Percentiles rank a stretch among this genome's conserved stretches.
Evolutionary conservation across 768 basidiomycete species (phyloP).

Genomic region (Naematelia encephala): DNA sequence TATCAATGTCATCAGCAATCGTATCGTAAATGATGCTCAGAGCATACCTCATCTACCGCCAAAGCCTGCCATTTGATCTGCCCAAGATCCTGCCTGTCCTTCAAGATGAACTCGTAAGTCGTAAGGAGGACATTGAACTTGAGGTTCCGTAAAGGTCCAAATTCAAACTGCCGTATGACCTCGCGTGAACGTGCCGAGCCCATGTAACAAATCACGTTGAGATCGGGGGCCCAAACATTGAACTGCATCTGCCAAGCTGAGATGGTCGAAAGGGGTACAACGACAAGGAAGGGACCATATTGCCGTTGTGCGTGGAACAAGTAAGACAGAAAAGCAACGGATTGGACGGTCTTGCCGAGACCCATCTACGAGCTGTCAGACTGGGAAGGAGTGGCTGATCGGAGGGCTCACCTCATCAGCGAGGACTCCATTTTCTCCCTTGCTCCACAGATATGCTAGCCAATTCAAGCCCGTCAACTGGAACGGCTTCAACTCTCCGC

Average conservation of each 20-base stretch:
- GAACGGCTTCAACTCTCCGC: slow-evolving; percentile 91
- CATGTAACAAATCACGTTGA: slow-evolving; percentile 96
- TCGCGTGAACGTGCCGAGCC: slow-evolving; percentile 82
- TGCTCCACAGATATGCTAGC: slow-evolving; percentile 94
- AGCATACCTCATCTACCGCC: slow-evolving; percentile 85
- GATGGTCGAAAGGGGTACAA: slow-evolving; percentile 95
- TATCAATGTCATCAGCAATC: slow-evolving; percentile 4
- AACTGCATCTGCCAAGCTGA: slow-evolving; percentile 98
- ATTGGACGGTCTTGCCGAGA: slow-evolving; percentile 96
- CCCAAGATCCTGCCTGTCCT: slow-evolving; percentile 81
- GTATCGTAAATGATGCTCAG: not conserved
- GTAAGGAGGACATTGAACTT: slow-evolving; percentile 97
- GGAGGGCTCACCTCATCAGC: slow-evolving; percentile 69
- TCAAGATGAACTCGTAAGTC: slow-evolving; percentile 90
- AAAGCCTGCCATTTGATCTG: slow-evolving; percentile 97
- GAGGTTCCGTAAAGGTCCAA: slow-evolving; percentile 77
- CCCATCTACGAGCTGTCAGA: slow-evolving; percentile 65
- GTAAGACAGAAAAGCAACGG: slow-evolving; percentile 89
- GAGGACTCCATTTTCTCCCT: slow-evolving; percentile 91
- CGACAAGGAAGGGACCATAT: slow-evolving; percentile 94
- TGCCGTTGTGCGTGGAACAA: slow-evolving; percentile 88
- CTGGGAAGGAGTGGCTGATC: not conserved
- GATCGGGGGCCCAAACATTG: slow-evolving; percentile 86
- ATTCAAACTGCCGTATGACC: slow-evolving; percentile 88
- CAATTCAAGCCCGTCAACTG: slow-evolving; percentile 97